phyloP scores from a whole-genome alignment of 495 filamentous ascomycete genomes.

The Trypethelium eluteriae region DNA sequence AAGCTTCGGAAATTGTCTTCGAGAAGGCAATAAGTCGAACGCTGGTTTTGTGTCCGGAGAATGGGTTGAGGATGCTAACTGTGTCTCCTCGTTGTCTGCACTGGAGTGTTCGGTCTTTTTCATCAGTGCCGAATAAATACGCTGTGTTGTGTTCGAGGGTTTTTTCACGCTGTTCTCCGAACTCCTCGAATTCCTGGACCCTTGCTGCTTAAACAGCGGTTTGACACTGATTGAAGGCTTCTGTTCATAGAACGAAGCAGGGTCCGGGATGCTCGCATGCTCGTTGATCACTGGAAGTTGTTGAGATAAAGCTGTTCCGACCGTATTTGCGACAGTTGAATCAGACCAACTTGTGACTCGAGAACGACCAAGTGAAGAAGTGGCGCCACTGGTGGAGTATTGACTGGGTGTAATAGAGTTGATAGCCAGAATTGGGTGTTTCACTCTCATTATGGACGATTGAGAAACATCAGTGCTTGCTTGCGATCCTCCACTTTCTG shows the following conservation, averaged over 20 bases:
- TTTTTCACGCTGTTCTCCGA: constrained; percentile 1
- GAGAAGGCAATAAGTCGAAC: constrained; percentile 21
- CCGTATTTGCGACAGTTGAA: constrained; percentile 50
- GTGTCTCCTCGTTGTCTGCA: background rate
- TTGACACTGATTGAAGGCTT: background rate
- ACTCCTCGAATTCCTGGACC: background rate
- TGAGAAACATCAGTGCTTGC: background rate
- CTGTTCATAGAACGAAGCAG: constrained; percentile 28
- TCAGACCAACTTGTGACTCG: constrained; percentile 71
- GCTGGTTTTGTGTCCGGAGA: constrained; percentile 13
- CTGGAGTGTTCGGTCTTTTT: constrained; percentile 46
- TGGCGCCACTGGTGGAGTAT: background rate
- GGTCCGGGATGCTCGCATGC: constrained; percentile 39
- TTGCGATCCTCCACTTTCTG: background rate
- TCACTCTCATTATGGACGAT: background rate
- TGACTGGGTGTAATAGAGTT: background rate
- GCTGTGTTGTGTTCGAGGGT: constrained; percentile 44
- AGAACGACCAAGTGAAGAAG: constrained; percentile 34
- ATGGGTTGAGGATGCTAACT: background rate
- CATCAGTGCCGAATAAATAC: constrained; percentile 68
- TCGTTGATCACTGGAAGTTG: constrained; percentile 63
- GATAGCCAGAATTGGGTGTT: background rate
- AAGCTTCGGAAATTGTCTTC: constrained; percentile 6
- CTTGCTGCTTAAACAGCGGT: background rate
- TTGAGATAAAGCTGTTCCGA: constrained; percentile 41